Evolutionary conservation across 169 alveolate genomes (phyloP), one percentile per base, ranked within the genome.

Genomic region (Fabrea salina): DNA sequence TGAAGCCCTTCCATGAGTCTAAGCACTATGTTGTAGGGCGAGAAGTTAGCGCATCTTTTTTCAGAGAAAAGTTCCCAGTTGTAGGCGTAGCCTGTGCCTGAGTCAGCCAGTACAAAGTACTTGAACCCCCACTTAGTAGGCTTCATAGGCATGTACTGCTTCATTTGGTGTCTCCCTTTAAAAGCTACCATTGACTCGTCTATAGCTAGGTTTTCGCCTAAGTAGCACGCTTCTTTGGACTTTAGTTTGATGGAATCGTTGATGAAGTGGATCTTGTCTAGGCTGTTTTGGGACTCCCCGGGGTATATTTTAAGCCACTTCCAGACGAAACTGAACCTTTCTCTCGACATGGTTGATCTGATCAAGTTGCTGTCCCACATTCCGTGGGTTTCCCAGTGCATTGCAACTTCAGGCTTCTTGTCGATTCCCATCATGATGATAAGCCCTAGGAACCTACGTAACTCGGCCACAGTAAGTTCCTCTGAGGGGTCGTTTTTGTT

Each of bases 121-220:
- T 82, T 82, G 53, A 82, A 82, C 8, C 83, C 87, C 33, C 75
- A 44, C 58, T 80, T 70, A 51, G 44, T 33, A 35, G 59, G 74
- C 50, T 79, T 79, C 75, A 61, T 44, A 27, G 82, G 86, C 19
- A 71, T 67, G 49, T 71, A 80, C 58, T 40, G 80, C 33, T 67
- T 74, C 79, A 66, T 51, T 19, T 59, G 32, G 68, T 75, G 71
- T 59, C 76, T 82, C 35, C 83, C 81, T 66, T 82, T 82, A 35
- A 82, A 82, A n/a, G 19, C 61, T 3, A 75, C 27, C 41, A 75
- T 74, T 5, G 87, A 61, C 66, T 82, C 87, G 57, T 82, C 87
- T 19, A 82, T 82, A 27, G 81, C 58, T 5, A 82, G 25, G 40
- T 82, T 66, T 61, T 81, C 40, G 1, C 70, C 74, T 59, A 70